Evolutionary conservation across 345 rosid species (phyloP).

Genomic region (Camelina neglecta): DNA sequence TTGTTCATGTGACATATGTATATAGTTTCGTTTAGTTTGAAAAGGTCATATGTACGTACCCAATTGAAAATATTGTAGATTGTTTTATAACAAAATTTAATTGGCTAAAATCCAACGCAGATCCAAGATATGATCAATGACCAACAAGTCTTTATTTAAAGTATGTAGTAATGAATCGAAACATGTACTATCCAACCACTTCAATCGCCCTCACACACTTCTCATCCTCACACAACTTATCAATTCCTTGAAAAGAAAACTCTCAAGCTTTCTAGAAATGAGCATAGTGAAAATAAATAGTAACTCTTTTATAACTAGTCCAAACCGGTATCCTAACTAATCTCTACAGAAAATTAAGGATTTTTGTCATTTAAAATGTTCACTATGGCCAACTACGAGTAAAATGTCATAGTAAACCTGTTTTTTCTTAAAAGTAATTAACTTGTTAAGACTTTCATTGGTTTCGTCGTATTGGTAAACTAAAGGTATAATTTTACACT

Average conservation of each 20-base stretch:
- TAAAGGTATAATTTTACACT: not conserved
- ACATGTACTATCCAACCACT: constrained; percentile 23
- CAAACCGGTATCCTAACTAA: too few relatives aligned
- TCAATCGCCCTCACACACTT: constrained; percentile 6
- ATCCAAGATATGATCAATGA: not conserved
- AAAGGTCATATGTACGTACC: not conserved
- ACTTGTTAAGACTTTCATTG: not conserved
- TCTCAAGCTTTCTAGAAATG: not conserved
- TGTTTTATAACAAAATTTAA: not conserved
- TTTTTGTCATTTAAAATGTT: not conserved
- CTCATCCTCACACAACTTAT: constrained; percentile 30
- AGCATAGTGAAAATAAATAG: not conserved
- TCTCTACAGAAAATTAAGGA: too few relatives aligned
- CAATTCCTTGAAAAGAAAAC: not conserved
- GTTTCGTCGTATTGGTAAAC: not conserved
- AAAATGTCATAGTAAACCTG: not conserved
- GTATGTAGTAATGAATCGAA: not conserved
- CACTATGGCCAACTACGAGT: not conserved
- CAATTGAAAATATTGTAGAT: not conserved
- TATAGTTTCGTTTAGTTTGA: not conserved
- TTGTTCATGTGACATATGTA: not conserved
- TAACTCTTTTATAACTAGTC: too few relatives aligned
- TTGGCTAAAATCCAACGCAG: not conserved
- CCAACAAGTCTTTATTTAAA: not conserved
- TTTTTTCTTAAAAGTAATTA: not conserved